Conservation (phyloP, 768 basidiomycete species). For the Phylloporus sp. region DNA sequence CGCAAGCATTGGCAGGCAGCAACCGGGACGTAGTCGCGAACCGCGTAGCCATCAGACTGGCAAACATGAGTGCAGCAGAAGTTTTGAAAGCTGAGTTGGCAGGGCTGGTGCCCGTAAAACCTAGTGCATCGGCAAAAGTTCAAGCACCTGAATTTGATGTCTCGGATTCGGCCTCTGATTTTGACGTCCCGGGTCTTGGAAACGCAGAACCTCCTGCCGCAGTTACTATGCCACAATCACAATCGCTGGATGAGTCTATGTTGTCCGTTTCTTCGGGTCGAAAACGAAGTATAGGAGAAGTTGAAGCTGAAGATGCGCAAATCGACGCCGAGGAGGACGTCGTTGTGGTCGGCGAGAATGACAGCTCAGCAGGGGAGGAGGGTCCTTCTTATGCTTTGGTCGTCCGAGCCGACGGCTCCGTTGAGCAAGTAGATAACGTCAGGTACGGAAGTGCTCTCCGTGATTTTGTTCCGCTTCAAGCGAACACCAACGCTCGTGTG, state of each 20-base stretch:
- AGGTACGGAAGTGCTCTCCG: conserved; percentile 50
- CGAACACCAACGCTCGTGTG: background rate
- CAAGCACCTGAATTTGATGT: conserved; percentile 27
- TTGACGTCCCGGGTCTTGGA: conserved; percentile 33
- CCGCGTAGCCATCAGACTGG: conserved; percentile 85
- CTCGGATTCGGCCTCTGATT: conserved; percentile 30
- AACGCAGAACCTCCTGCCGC: conserved; percentile 20
- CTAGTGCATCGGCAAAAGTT: conserved; percentile 32
- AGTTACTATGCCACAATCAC: conserved; percentile 10
- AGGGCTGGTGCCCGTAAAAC: conserved; percentile 42
- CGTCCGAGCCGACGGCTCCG: conserved; percentile 87
- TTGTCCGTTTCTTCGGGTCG: conserved; percentile 21
- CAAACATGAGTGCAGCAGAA: conserved; percentile 95
- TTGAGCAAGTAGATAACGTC: conserved; percentile 90
- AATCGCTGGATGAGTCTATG: conserved; percentile 19
- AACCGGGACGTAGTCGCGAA: conserved; percentile 89
- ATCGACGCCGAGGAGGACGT: conserved; percentile 25
- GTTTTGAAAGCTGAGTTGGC: conserved; percentile 86
- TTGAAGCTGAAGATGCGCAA: conserved; percentile 38
- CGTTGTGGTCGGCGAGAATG: conserved; percentile 31
- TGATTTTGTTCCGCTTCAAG: background rate
- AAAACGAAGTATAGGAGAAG: conserved; percentile 45
- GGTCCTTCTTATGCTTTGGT: conserved; percentile 56
- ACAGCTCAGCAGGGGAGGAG: conserved; percentile 43
- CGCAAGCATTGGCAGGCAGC: conserved; percentile 75